Evolutionary conservation across 805 yeast genomes (phyloP).

Genomic region (Maudiozyma serrabonitensis): DNA sequence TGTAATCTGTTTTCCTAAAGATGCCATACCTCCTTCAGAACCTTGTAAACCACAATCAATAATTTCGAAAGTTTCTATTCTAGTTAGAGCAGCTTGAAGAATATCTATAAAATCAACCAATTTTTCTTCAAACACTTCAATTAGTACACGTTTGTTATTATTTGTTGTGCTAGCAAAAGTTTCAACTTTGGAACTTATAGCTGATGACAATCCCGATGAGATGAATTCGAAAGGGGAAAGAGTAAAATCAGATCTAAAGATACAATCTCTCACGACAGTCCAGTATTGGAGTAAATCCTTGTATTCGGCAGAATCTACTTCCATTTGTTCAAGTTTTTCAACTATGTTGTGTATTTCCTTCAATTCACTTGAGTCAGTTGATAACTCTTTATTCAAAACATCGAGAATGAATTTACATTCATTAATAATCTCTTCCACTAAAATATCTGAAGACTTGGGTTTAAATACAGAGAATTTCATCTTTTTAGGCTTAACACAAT

Average conservation of each 20-base stretch:
- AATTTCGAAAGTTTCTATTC: slow-evolving; percentile 67
- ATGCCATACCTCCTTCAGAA: slow-evolving; percentile 39
- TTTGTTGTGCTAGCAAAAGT: not conserved
- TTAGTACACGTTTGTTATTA: slow-evolving; percentile 33
- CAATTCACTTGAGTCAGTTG: slow-evolving; percentile 9
- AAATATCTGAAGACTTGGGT: not conserved
- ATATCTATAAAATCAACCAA: slow-evolving; percentile 42
- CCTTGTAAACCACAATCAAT: slow-evolving; percentile 32
- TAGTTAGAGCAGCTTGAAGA: slow-evolving; percentile 62
- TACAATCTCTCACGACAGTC: slow-evolving; percentile 30
- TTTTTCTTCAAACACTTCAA: slow-evolving; percentile 27
- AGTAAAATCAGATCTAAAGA: slow-evolving; percentile 24
- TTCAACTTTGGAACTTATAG: slow-evolving; percentile 9
- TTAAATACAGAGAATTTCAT: slow-evolving; percentile 17
- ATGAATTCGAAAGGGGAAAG: slow-evolving; percentile 70
- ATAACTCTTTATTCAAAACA: not conserved
- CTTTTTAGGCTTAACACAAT: slow-evolving; percentile 18
- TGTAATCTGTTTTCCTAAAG: slow-evolving; percentile 64
- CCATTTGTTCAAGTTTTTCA: slow-evolving; percentile 13
- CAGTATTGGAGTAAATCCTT: slow-evolving; percentile 28
- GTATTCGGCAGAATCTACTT: slow-evolving; percentile 17
- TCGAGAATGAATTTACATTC: slow-evolving; percentile 5
- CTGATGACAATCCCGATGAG: slow-evolving; percentile 52
- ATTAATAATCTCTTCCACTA: slow-evolving; percentile 8
- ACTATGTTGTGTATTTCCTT: not conserved